Conservation (phyloP, 2,329 filamentous ascomycete genomes). For the Fusarium sublunatum region DNA sequence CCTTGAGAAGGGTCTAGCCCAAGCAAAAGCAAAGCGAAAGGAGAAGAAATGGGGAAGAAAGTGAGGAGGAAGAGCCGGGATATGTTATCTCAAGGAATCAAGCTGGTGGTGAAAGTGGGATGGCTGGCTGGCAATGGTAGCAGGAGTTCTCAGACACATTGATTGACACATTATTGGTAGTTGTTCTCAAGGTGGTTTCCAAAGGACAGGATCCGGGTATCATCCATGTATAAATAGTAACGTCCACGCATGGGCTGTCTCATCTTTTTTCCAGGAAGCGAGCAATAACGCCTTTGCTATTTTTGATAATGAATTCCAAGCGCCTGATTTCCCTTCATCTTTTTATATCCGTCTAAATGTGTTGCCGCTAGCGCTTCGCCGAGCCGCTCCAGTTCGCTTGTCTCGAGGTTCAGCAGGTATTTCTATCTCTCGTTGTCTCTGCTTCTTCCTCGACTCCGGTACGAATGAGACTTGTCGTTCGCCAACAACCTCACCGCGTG, state of each 20-base stretch:
- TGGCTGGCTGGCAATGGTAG: background rate
- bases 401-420: slow-evolving; percentile 46
- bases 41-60: slow-evolving; percentile 44
- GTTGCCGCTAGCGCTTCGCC: slow-evolving; percentile 81
- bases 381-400: slow-evolving; percentile 54
- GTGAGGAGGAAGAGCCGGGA: slow-evolving; percentile 1
- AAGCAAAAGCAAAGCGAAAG: slow-evolving; percentile 53
- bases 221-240: slow-evolving; percentile 47
- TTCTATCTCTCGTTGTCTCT: slow-evolving; percentile 52
- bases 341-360: slow-evolving; percentile 75
- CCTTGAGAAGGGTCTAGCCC: slow-evolving; percentile 67
- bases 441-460: slow-evolving; percentile 67
- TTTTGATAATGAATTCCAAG: slow-evolving; percentile 41
- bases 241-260: slow-evolving; percentile 41
- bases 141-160: slow-evolving; percentile 8
- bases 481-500: slow-evolving; percentile 64
- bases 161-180: slow-evolving; percentile 3
- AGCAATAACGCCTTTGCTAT: slow-evolving; percentile 42
- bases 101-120: background rate
- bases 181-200: slow-evolving; percentile 28
- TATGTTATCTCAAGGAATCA: background rate
- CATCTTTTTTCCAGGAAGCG: slow-evolving; percentile 39
- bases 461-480: slow-evolving; percentile 80
- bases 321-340: slow-evolving; percentile 37
- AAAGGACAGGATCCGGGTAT: slow-evolving; percentile 48